A percentile compares a stretch with the other conserved stretches of the same genome.
Conservation (phyloP, 179 eudicot genomes). For the Nepenthes alata region DNA sequence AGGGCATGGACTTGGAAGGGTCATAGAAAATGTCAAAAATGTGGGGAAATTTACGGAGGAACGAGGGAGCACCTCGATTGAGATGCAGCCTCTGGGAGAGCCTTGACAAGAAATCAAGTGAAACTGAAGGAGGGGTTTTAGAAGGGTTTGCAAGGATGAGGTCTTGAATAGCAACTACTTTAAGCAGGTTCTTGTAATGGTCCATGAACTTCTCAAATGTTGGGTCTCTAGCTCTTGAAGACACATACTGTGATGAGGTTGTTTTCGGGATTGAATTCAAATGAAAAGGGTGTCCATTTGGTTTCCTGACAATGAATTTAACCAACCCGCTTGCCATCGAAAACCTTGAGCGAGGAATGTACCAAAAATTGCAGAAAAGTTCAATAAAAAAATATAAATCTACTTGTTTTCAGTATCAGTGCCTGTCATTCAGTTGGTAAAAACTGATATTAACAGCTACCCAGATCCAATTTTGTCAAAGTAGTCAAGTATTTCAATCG, state of each 20-base stretch:
- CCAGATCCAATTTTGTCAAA: too few relatives aligned
- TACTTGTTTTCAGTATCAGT: too few relatives aligned
- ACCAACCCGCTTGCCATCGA: slow-evolving; percentile 21
- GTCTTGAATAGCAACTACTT: slow-evolving; percentile 71
- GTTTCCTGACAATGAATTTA: slow-evolving; percentile 14
- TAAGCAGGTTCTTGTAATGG: slow-evolving; percentile 62
- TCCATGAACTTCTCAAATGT: slow-evolving; percentile 83
- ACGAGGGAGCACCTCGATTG: slow-evolving; percentile 65
- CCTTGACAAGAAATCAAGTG: slow-evolving; percentile 59
- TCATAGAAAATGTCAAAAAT: slow-evolving; percentile 48
- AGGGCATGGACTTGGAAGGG: slow-evolving; percentile 30
- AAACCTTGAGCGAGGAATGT: slow-evolving; percentile 4
- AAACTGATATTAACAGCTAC: too few relatives aligned
- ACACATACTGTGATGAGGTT: slow-evolving; percentile 50
- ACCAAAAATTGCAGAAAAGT: slow-evolving; percentile 10
- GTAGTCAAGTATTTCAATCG: too few relatives aligned
- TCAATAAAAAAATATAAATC: too few relatives aligned
- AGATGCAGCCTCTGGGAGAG: slow-evolving; percentile 73
- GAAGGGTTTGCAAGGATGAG: slow-evolving; percentile 57
- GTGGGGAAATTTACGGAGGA: slow-evolving; percentile 68
- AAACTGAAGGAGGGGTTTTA: slow-evolving; percentile 46
- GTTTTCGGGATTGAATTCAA: slow-evolving; percentile 21
- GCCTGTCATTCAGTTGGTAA: too few relatives aligned
- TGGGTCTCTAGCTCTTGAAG: slow-evolving; percentile 68
- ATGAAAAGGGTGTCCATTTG: slow-evolving; percentile 8